phyloP scores from a whole-genome alignment of 306 rosid genomes.

The Vachellia collinsii region DNA sequence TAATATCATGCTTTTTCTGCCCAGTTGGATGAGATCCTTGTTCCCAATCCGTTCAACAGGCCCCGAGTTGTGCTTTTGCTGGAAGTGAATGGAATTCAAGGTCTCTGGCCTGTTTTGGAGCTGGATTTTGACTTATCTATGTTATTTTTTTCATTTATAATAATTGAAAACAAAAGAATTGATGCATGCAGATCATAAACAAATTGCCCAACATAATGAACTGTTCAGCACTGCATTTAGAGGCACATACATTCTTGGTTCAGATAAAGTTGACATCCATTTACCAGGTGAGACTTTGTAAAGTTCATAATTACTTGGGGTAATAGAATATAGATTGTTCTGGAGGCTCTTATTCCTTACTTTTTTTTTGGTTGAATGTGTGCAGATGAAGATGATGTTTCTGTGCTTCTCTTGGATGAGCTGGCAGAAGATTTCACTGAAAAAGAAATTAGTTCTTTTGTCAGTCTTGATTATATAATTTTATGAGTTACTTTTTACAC shows the following conservation, averaged over 20 bases:
- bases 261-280: conserved; percentile 68
- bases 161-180: conserved; percentile 28
- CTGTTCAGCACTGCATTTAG: conserved; percentile 51
- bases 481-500: conserved; percentile 13
- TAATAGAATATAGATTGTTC: conserved; percentile 6
- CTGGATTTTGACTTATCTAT: conserved; percentile 10
- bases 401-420: conserved; percentile 76
- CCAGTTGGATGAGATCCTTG: conserved; percentile 83
- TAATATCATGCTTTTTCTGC: conserved; percentile 40
- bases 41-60: conserved; percentile 90
- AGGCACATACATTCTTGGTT: conserved; percentile 46
- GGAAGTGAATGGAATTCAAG: conserved; percentile 73
- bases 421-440: conserved; percentile 52
- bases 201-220: conserved; percentile 49
- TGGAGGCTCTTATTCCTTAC: conserved; percentile 18
- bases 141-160: conserved; percentile 7
- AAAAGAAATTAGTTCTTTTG: conserved; percentile 70
- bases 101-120: conserved; percentile 48
- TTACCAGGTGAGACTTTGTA: conserved; percentile 60
- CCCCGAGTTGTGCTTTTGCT: conserved; percentile 83
- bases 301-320: conserved; percentile 2
- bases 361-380: conserved; percentile 1
- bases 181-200: conserved; percentile 58
- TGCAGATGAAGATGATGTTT: conserved; percentile 76
- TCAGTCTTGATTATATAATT: conserved; percentile 49